These are phyloP conservation scores for Hemileccinum impolitum DNA, from an alignment of 768 basidiomycete species.

Conservation along the genomic window DNA sequence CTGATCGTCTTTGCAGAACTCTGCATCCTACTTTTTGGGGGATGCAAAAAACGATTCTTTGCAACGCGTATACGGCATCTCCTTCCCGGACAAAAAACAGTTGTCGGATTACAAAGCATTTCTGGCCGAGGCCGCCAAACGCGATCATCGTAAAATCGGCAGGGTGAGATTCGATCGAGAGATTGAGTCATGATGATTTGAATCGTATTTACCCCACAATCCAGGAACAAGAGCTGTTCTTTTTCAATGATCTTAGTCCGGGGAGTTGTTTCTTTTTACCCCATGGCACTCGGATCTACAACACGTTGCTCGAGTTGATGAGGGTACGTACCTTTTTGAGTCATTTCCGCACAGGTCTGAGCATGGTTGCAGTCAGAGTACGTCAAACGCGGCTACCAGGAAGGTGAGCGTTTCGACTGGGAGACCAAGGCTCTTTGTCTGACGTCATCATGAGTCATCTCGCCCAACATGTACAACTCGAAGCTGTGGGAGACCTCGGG, in stretches of 20 bases:
- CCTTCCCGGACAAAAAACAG: constrained; percentile 97
- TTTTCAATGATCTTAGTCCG: constrained; percentile 96
- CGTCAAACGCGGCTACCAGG: constrained; percentile 92
- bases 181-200: neutral
- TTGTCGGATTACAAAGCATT: constrained; percentile 92
- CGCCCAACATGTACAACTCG: constrained; percentile 95
- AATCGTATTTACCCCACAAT: constrained; percentile 1
- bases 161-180: constrained; percentile 43
- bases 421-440: neutral
- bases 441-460: constrained; percentile 63
- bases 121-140: constrained; percentile 95
- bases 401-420: constrained; percentile 49
- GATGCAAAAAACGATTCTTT: constrained; percentile 90
- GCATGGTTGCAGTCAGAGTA: constrained; percentile 72
- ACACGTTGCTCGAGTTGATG: constrained; percentile 86
- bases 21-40: constrained; percentile 96
- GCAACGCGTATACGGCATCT: constrained; percentile 96
- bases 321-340: constrained; percentile 51
- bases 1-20: constrained; percentile 56
- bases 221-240: constrained; percentile 95
- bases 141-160: constrained; percentile 95
- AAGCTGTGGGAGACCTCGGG: constrained; percentile 99
- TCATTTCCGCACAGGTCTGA: constrained; percentile 6
- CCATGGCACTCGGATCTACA: constrained; percentile 96
- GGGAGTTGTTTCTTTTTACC: constrained; percentile 97